phyloP scores from a whole-genome alignment of 495 filamentous ascomycete genomes.

The Aspergillus asperescens region DNA sequence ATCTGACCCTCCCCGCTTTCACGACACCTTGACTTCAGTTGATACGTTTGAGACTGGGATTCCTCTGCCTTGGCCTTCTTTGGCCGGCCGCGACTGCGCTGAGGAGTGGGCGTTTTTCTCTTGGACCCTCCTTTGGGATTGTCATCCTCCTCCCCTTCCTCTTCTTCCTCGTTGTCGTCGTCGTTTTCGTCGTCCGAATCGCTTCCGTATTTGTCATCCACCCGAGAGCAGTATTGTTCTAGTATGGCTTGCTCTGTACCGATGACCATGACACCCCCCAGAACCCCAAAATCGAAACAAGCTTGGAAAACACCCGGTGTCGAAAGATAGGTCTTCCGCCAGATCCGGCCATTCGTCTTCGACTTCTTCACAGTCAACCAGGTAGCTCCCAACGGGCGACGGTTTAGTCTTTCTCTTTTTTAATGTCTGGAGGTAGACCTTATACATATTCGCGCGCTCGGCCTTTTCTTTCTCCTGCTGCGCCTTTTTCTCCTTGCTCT shows the following conservation, averaged over 20 bases:
- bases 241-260: neutral
- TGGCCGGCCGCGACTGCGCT: neutral
- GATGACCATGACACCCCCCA: slow-evolving; percentile 11
- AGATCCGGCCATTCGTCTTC: neutral
- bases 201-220: neutral
- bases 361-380: slow-evolving; percentile 6
- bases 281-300: slow-evolving; percentile 6
- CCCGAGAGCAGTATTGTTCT: slow-evolving; percentile 3
- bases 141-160: neutral
- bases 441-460: neutral
- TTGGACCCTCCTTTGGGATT: slow-evolving; percentile 7
- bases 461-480: neutral
- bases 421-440: neutral
- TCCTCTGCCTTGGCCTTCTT: slow-evolving; percentile 20
- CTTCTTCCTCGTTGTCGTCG: neutral
- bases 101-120: slow-evolving; percentile 7
- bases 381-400: slow-evolving; percentile 6
- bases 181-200: neutral
- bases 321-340: neutral
- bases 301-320: slow-evolving; percentile 4
- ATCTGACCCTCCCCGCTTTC: slow-evolving; percentile 25
- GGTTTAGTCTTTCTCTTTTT: neutral
- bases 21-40: slow-evolving; percentile 15
- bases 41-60: slow-evolving; percentile 11
- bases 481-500: slow-evolving; percentile 1